Evolutionary conservation across 805 yeast genomes (phyloP).

Genomic region (Wickerhamomyces hampshirensis): DNA sequence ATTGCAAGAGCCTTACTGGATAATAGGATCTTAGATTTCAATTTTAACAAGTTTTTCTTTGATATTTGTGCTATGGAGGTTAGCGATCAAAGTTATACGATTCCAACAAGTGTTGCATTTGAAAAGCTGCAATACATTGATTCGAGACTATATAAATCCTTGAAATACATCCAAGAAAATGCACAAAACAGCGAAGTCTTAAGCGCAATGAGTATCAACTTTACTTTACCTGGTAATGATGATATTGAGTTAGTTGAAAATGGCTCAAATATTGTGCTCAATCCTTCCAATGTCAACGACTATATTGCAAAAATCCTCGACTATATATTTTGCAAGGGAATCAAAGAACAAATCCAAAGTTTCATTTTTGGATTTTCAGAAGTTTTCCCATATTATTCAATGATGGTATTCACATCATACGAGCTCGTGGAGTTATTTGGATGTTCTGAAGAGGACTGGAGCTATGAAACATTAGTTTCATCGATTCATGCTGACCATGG

Average conservation of each 20-base stretch:
- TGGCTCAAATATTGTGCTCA: conserved; percentile 50
- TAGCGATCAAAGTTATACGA: conserved; percentile 8
- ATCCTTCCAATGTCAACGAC: conserved; percentile 46
- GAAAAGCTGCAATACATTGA: conserved; percentile 49
- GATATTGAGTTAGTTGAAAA: conserved; percentile 49
- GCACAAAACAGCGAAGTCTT: conserved; percentile 28
- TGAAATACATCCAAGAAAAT: conserved; percentile 44
- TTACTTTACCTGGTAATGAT: conserved; percentile 74
- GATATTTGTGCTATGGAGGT: conserved; percentile 42
- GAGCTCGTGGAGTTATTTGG: conserved; percentile 76
- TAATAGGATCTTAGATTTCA: conserved; percentile 80
- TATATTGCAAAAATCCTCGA: conserved; percentile 37
- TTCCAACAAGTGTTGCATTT: conserved; percentile 5
- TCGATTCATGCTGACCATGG: conserved; percentile 88
- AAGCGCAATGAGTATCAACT: conserved; percentile 54
- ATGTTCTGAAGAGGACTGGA: conserved; percentile 84
- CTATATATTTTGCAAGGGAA: conserved; percentile 37
- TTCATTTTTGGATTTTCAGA: conserved; percentile 78
- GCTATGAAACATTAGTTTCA: conserved; percentile 49
- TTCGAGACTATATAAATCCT: conserved; percentile 50
- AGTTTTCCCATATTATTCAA: conserved; percentile 73
- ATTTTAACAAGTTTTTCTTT: conserved; percentile 69
- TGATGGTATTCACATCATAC: conserved; percentile 65
- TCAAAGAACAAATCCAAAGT: conserved; percentile 55
- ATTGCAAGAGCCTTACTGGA: conserved; percentile 85